phyloP scores from a whole-genome alignment of 768 basidiomycete genomes.

The Pulveroboletus frians region DNA sequence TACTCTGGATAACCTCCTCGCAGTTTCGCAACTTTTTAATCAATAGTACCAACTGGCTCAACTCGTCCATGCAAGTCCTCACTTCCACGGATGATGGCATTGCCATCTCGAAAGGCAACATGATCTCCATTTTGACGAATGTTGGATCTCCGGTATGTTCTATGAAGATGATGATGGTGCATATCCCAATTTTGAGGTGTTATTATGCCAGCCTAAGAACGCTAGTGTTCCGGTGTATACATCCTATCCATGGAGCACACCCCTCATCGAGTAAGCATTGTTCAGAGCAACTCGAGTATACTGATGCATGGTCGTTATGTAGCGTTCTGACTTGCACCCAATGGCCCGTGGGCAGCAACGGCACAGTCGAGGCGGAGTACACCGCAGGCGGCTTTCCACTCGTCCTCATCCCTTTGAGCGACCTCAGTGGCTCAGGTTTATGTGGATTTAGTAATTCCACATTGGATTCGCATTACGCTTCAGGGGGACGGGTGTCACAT shows the following conservation, averaged over 20 bases:
- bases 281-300: background rate
- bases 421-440: slow-evolving; percentile 34
- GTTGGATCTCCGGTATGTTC: slow-evolving; percentile 61
- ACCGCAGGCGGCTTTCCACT: slow-evolving; percentile 56
- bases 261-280: slow-evolving; percentile 50
- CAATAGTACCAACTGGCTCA: slow-evolving; percentile 47
- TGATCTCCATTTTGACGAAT: slow-evolving; percentile 61
- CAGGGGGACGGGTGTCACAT: background rate
- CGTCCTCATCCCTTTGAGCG: slow-evolving; percentile 44
- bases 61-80: slow-evolving; percentile 48
- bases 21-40: slow-evolving; percentile 64
- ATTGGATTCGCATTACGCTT: slow-evolving; percentile 1
- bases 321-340: slow-evolving; percentile 64
- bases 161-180: background rate
- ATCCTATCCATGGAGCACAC: slow-evolving; percentile 42
- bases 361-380: slow-evolving; percentile 59
- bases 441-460: slow-evolving; percentile 25
- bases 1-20: background rate
- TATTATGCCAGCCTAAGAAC: slow-evolving; percentile 46
- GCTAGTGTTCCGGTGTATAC: slow-evolving; percentile 55
- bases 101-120: slow-evolving; percentile 60
- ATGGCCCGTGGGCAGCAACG: slow-evolving; percentile 63
- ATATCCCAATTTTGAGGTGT: background rate
- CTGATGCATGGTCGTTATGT: background rate
- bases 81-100: slow-evolving; percentile 46